A percentile compares a stretch with the other conserved stretches of the same genome.
These are phyloP conservation scores for Hygrocybe coccinea DNA, from an alignment of 768 basidiomycete species.

Conservation along the genomic window DNA sequence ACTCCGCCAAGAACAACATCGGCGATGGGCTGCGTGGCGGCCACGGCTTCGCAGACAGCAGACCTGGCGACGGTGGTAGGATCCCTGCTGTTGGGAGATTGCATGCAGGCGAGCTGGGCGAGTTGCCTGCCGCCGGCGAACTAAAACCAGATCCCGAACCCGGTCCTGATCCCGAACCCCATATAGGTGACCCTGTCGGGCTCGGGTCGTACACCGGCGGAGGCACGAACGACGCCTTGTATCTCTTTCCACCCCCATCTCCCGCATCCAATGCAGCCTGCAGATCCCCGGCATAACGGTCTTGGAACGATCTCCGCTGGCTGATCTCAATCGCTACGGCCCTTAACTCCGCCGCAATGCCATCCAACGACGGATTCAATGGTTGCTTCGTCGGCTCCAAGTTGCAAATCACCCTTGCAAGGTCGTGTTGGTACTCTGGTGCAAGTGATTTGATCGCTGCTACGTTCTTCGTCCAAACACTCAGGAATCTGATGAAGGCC, in stretches of 20 bases:
- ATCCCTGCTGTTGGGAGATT: neutral
- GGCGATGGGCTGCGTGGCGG: slow-evolving; percentile 32
- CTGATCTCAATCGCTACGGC: slow-evolving; percentile 85
- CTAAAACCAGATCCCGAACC: no score
- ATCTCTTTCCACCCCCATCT: slow-evolving; percentile 26
- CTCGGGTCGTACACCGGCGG: slow-evolving; percentile 56
- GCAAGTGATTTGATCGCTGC: slow-evolving; percentile 56
- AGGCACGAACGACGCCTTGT: slow-evolving; percentile 62
- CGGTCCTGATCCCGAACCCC: no score
- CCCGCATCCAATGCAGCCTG: slow-evolving; percentile 78
- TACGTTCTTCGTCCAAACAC: slow-evolving; percentile 67
- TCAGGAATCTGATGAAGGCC: slow-evolving; percentile 61
- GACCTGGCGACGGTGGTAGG: slow-evolving; percentile 12
- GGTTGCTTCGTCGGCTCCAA: slow-evolving; percentile 47
- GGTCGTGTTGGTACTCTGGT: slow-evolving; percentile 71
- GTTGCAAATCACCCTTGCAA: slow-evolving; percentile 76
- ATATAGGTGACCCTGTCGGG: no score
- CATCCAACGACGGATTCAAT: slow-evolving; percentile 39
- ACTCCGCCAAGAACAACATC: slow-evolving; percentile 42
- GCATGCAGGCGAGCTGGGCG: no score
- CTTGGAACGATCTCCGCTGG: slow-evolving; percentile 78
- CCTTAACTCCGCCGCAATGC: slow-evolving; percentile 73
- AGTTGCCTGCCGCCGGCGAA: no score
- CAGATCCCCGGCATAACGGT: slow-evolving; percentile 66
- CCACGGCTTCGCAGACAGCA: slow-evolving; percentile 23